Percentiles rank a stretch among this genome's conserved stretches.
Evolutionary conservation across 768 basidiomycete species (phyloP).

Genomic region (Lentinula sp.): DNA sequence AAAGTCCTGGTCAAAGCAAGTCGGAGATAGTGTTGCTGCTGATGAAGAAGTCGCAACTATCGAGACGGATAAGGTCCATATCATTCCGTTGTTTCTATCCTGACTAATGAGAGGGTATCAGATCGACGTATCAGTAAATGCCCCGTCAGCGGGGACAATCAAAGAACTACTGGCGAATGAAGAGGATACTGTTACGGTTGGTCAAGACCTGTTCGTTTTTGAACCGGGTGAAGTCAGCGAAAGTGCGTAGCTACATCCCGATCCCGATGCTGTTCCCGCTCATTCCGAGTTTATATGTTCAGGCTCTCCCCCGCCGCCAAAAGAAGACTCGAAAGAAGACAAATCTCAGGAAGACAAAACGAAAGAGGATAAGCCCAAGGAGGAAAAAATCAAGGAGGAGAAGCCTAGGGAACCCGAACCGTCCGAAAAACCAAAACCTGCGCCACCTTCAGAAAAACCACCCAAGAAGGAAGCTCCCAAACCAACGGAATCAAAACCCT

Average conservation of each 20-base stretch:
- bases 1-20: constrained; percentile 90
- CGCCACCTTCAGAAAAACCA: constrained; percentile 13
- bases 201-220: constrained; percentile 89
- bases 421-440: constrained; percentile 17
- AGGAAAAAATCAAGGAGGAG: constrained; percentile 2
- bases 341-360: constrained; percentile 22
- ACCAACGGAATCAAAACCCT: constrained; percentile 8
- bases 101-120: constrained; percentile 23
- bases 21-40: constrained; percentile 82
- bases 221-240: constrained; percentile 70
- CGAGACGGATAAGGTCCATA: constrained; percentile 91
- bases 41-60: constrained; percentile 98
- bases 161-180: constrained; percentile 81
- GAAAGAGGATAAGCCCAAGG: constrained; percentile 21
- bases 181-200: constrained; percentile 91
- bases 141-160: constrained; percentile 83
- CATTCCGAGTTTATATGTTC: background rate
- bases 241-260: constrained; percentile 25
- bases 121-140: constrained; percentile 98
- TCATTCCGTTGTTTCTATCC: background rate
- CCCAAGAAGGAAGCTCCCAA: constrained; percentile 10
- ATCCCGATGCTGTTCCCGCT: background rate
- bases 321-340: constrained; percentile 13
- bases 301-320: constrained; percentile 4
- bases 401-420: background rate